Conservation (phyloP, 495 filamentous ascomycete genomes). For the Lasiosphaeriaceae sp. region DNA sequence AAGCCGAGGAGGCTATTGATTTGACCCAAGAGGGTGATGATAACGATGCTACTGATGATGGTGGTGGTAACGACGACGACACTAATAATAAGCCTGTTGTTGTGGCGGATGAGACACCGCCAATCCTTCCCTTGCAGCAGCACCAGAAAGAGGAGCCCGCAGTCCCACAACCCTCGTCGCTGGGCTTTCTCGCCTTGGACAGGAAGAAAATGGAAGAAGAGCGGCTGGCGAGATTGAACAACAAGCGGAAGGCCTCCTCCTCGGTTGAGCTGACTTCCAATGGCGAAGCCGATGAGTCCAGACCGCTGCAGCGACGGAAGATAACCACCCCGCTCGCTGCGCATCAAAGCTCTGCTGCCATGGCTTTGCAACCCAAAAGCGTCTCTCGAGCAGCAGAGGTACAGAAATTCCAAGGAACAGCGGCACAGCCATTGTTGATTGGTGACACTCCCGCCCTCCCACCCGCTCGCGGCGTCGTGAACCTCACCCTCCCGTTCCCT, state of each 20-base stretch:
- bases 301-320: slow-evolving; percentile 27
- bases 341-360: neutral
- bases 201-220: slow-evolving; percentile 85
- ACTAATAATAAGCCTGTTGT: no score
- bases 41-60: neutral
- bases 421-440: neutral
- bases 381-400: neutral
- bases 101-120: no score
- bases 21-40: slow-evolving; percentile 22
- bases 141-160: neutral
- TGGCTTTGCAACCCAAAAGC: neutral
- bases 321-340: neutral
- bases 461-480: slow-evolving; percentile 71
- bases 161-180: neutral
- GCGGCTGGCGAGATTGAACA: slow-evolving; percentile 61
- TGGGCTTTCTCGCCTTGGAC: slow-evolving; percentile 49
- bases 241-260: slow-evolving; percentile 54
- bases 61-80: no score
- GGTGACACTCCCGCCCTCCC: no score
- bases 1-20: slow-evolving; percentile 16
- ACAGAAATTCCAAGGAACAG: neutral
- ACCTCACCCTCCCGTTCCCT: slow-evolving; percentile 65
- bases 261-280: neutral
- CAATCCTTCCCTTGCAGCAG: no score
- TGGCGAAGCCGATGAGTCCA: neutral